Conservation (phyloP, 164 flowering plant genomes). For the Kalanchoe fedtschenkoi region DNA sequence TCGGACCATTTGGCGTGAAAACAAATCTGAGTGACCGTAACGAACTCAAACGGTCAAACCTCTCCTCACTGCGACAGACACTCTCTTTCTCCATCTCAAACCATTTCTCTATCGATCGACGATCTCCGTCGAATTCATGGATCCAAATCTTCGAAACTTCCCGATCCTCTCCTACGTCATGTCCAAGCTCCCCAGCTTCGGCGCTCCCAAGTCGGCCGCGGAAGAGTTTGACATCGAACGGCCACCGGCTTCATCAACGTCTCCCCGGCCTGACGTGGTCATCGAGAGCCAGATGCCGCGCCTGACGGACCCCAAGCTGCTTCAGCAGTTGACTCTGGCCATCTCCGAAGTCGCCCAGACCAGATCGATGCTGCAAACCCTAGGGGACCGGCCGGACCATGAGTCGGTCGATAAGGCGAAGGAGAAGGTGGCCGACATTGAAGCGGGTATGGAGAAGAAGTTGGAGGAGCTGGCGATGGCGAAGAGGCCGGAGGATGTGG, state of each 20-base stretch:
- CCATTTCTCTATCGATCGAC: conserved; percentile 8
- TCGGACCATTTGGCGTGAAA: too few relatives aligned
- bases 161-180: conserved; percentile 12
- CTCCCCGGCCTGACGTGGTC: too few relatives aligned
- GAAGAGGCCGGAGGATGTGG: conserved; percentile 8
- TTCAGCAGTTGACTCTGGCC: conserved; percentile 6
- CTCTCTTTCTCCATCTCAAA: too few relatives aligned
- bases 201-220: background rate
- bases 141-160: conserved; percentile 8
- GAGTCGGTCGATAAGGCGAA: conserved; percentile 11
- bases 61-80: too few relatives aligned
- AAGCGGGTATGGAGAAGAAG: conserved; percentile 3
- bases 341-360: conserved; percentile 10
- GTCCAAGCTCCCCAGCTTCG: conserved; percentile 11
- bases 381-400: conserved; percentile 12
- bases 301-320: conserved; percentile 11
- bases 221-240: conserved; percentile 5
- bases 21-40: too few relatives aligned
- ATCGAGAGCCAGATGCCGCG: conserved; percentile 7
- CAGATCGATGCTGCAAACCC: conserved; percentile 9
- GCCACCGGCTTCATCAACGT: background rate
- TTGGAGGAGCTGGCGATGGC: conserved; percentile 10
- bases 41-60: too few relatives aligned
- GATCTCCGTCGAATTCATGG: conserved; percentile 3
- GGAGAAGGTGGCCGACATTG: conserved; percentile 7